Conservation (phyloP, 176 grass and related monocot genomes). For the Hyparrhenia diplandra region DNA sequence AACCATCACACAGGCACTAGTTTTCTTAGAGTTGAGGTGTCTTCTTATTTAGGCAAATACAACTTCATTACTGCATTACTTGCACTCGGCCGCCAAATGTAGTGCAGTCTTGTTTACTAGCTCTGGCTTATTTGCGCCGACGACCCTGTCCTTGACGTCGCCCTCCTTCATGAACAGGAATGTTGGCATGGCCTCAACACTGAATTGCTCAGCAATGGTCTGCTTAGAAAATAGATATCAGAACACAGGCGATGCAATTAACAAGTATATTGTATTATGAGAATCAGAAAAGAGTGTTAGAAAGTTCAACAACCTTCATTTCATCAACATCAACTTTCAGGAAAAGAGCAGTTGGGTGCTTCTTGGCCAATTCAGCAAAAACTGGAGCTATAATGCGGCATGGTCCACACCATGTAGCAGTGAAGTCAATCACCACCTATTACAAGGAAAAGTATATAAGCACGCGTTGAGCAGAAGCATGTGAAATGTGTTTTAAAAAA, state of each 20-base stretch:
- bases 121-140: constrained; percentile 41
- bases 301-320: constrained; percentile 39
- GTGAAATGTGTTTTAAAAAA: not conserved
- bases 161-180: constrained; percentile 70
- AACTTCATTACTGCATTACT: not conserved
- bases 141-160: constrained; percentile 50
- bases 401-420: constrained; percentile 52
- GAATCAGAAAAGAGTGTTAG: not conserved
- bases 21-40: not conserved
- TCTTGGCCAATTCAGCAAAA: constrained; percentile 58
- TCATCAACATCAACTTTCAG: constrained; percentile 77
- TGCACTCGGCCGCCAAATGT: constrained; percentile 18
- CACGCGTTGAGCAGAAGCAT: not conserved
- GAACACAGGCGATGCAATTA: not conserved
- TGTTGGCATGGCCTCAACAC: constrained; percentile 56
- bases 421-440: constrained; percentile 73
- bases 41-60: constrained; percentile 44
- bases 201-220: constrained; percentile 55
- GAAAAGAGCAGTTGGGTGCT: constrained; percentile 41
- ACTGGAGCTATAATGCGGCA: constrained; percentile 53
- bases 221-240: constrained; percentile 8
- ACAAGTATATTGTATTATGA: not conserved
- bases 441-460: constrained; percentile 8
- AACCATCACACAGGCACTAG: constrained; percentile 1
- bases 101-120: constrained; percentile 38